Conservation (phyloP, 495 filamentous ascomycete genomes). For the Neurospora sp. region DNA sequence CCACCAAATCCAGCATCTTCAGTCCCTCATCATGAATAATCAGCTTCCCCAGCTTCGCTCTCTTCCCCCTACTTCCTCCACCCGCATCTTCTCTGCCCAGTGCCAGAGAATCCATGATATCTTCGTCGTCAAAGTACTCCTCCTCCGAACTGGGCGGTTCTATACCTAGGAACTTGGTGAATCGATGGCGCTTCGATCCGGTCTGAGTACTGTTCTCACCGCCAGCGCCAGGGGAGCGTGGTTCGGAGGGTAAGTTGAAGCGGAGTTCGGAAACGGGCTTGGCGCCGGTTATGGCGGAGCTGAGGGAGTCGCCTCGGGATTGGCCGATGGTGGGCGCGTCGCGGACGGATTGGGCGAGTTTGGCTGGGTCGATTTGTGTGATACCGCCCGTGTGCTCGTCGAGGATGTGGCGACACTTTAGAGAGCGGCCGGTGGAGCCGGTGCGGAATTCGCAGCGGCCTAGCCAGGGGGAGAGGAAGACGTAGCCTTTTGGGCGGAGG, state of each 20-base stretch:
- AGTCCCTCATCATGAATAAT: conserved; percentile 84
- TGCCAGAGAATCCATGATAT: conserved; percentile 48
- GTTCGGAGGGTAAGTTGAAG: conserved; percentile 60
- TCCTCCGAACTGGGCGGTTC: conserved; percentile 15
- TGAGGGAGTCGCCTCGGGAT: conserved; percentile 16
- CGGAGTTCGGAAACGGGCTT: conserved; percentile 72
- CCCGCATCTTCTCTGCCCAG: conserved; percentile 69
- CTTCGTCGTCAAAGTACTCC: conserved; percentile 4
- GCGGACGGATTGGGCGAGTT: conserved; percentile 24
- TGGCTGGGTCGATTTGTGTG: conserved; percentile 22
- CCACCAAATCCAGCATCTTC: conserved; percentile 90
- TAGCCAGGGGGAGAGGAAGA: conserved; percentile 77
- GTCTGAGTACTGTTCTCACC: conserved; percentile 8
- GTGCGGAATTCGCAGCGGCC: conserved; percentile 75
- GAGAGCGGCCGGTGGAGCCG: conserved; percentile 56
- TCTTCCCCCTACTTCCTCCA: conserved; percentile 71
- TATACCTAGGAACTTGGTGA: conserved; percentile 23
- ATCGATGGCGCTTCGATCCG: conserved; percentile 19
- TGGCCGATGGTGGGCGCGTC: conserved; percentile 24
- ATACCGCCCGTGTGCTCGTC: conserved; percentile 25
- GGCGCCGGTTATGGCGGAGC: conserved; percentile 18
- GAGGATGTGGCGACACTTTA: conserved; percentile 69
- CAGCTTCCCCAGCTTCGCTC: conserved; percentile 87
- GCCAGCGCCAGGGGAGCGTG: conserved; percentile 5
- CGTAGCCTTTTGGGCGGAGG: conserved; percentile 41